These are phyloP conservation scores for Fomitopsis pulvina DNA, from an alignment of 768 basidiomycete species.

Conservation along the genomic window DNA sequence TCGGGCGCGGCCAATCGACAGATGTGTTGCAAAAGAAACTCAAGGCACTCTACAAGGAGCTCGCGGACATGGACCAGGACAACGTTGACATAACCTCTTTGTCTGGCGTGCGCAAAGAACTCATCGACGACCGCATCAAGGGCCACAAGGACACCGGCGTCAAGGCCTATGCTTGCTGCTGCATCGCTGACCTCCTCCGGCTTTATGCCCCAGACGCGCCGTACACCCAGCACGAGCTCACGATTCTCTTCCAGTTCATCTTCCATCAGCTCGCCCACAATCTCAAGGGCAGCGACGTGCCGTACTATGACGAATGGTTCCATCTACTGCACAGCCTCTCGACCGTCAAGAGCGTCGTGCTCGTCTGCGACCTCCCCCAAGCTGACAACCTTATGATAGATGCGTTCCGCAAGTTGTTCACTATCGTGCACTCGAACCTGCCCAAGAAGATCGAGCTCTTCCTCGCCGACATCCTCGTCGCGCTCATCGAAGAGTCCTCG, in stretches of 20 bases:
- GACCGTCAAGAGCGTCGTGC: constrained; percentile 89
- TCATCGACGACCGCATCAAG: constrained; percentile 72
- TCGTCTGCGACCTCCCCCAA: constrained; percentile 86
- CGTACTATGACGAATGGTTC: constrained; percentile 90
- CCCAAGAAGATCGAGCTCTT: constrained; percentile 81
- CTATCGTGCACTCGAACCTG: constrained; percentile 64
- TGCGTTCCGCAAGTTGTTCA: constrained; percentile 81
- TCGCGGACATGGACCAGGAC: constrained; percentile 86
- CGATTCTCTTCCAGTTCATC: constrained; percentile 98
- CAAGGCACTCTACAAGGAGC: constrained; percentile 66
- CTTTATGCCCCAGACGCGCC: constrained; percentile 97
- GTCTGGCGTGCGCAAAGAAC: constrained; percentile 62
- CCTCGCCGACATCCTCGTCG: constrained; percentile 85
- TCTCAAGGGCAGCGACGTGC: constrained; percentile 68
- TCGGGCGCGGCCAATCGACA: constrained; percentile 68
- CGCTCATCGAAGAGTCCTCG: constrained; percentile 82
- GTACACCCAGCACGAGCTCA: constrained; percentile 80
- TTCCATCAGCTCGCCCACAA: constrained; percentile 74
- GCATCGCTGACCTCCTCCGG: constrained; percentile 87
- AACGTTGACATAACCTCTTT: constrained; percentile 71
- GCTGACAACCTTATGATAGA: constrained; percentile 80
- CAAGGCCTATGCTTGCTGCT: constrained; percentile 91
- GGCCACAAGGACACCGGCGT: constrained; percentile 95
- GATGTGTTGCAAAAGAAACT: constrained; percentile 85
- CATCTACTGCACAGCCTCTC: constrained; percentile 92